Base-by-base conservation (phyloP, 116 monocot species). In the Iris pallida region DNA sequence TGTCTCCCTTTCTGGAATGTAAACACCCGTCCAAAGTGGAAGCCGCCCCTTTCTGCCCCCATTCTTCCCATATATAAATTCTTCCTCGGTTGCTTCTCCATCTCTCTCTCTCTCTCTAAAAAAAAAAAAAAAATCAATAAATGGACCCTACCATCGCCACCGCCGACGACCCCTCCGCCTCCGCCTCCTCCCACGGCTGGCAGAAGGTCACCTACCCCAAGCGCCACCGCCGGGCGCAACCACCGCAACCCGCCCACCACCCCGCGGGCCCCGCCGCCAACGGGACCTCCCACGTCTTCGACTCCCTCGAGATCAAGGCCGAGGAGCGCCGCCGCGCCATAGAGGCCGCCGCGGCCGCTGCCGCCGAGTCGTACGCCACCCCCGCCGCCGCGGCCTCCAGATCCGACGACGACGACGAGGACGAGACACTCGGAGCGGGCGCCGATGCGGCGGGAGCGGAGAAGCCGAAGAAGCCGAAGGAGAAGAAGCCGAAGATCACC, bases 401-500 rank as follows among this genome's bases (percentile, higher is more conserved):
- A 5, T 74, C 81, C 17, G 82, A 76, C 53, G 91, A 86, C 0
- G 91, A 86, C 0, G 80, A 82, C 12, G 68, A 75, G 20, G 77
- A 58, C 41, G 81, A 77, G 11, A 79, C 68, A 14, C 75, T 64
- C 46, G 54, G 64, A 47, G 70, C 56, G 11, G 75, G 12, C 5
- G 66, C 49, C 13, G 61, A 16, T 18, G 55, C 8, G 7, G 42
- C 42, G 16, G 76, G 70, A 44, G 78, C 78, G 57, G 77, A 55
- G 62, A 82, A 20, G 46, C 71, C 66, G 45, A 96, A 91, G 86
- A 86, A 86, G 77, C 41, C 68, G 44, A 97, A 97, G 81, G 81
- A 81, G 17, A 95, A 90, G 86, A 91, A 91, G 67, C 91, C 86
- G 0, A 96, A 96, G 87, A 59, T 97, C 20, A 89, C 92, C n/a